Percentiles rank a stretch among this genome's conserved stretches.
phyloP scores from a whole-genome alignment of 495 filamentous ascomycete genomes.

The Immersiella caudata region DNA sequence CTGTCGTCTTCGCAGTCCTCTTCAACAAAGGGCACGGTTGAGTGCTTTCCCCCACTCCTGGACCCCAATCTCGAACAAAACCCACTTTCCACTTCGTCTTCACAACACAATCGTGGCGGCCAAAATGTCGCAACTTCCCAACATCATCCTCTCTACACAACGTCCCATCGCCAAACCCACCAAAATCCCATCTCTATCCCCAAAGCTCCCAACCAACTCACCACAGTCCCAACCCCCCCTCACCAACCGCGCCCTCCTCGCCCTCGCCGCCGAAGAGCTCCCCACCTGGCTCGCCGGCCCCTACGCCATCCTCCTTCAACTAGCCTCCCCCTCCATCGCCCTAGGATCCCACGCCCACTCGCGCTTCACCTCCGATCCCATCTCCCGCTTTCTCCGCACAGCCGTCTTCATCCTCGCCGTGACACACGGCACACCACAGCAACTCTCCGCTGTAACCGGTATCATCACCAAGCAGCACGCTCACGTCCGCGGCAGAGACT shows the following conservation, averaged over 20 bases:
- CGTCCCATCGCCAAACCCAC: too few species aligned
- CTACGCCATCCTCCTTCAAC: slow-evolving; percentile 23
- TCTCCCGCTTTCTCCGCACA: slow-evolving; percentile 24
- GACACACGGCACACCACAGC: background rate
- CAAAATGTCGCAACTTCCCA: background rate
- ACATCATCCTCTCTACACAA: background rate
- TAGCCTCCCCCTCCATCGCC: slow-evolving; percentile 22
- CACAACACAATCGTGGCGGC: background rate
- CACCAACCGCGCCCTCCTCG: slow-evolving; percentile 8
- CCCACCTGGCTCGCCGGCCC: slow-evolving; percentile 22
- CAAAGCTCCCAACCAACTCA: too few species aligned
- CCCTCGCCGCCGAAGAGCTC: slow-evolving; percentile 4
- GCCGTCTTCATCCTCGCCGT: slow-evolving; percentile 19
- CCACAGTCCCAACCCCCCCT: background rate
- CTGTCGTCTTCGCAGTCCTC: too few species aligned
- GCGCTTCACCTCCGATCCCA: slow-evolving; percentile 18
- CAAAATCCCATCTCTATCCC: too few species aligned
- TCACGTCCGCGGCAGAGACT: slow-evolving; percentile 16
- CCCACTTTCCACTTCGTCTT: background rate
- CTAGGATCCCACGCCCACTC: slow-evolving; percentile 23
- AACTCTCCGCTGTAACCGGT: slow-evolving; percentile 3
- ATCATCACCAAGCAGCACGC: slow-evolving; percentile 20
- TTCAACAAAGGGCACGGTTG: too few species aligned
- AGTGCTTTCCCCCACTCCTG: too few species aligned
- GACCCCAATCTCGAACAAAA: background rate